Conservation (phyloP, 1,284 basidiomycete species). For the Rhodotorula sp. region DNA sequence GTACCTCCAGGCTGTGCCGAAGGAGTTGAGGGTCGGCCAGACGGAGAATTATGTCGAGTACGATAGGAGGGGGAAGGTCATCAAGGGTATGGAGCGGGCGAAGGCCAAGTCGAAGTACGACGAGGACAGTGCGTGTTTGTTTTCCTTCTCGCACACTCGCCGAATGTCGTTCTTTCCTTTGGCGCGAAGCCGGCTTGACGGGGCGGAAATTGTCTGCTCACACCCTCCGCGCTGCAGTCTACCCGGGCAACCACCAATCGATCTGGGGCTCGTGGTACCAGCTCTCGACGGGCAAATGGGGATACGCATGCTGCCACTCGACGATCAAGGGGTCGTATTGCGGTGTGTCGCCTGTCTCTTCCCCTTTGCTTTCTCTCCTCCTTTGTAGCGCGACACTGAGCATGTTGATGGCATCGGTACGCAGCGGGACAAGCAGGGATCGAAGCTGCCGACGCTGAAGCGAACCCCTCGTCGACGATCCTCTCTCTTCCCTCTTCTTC, state of each 20-base stretch:
- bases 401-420: not conserved
- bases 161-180: not conserved
- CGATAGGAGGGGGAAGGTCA: conserved; percentile 81
- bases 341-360: conserved; percentile 45
- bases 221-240: conserved; percentile 57
- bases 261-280: conserved; percentile 98
- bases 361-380: not conserved
- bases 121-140: conserved; percentile 72
- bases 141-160: not conserved
- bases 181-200: conserved; percentile 8
- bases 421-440: conserved; percentile 44
- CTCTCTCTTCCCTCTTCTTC: conserved; percentile 10
- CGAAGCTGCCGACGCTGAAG: conserved; percentile 59
- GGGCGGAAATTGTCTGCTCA: not conserved
- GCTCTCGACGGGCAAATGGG: conserved; percentile 70
- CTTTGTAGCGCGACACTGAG: not conserved
- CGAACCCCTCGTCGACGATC: conserved; percentile 14
- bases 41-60: conserved; percentile 98
- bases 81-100: conserved; percentile 86
- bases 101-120: conserved; percentile 86
- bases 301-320: conserved; percentile 93
- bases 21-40: conserved; percentile 86
- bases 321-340: conserved; percentile 85
- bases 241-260: conserved; percentile 84
- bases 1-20: conserved; percentile 82